Evolutionary conservation across 345 rosid species (phyloP).

Genomic region (Citrus trifoliata): DNA sequence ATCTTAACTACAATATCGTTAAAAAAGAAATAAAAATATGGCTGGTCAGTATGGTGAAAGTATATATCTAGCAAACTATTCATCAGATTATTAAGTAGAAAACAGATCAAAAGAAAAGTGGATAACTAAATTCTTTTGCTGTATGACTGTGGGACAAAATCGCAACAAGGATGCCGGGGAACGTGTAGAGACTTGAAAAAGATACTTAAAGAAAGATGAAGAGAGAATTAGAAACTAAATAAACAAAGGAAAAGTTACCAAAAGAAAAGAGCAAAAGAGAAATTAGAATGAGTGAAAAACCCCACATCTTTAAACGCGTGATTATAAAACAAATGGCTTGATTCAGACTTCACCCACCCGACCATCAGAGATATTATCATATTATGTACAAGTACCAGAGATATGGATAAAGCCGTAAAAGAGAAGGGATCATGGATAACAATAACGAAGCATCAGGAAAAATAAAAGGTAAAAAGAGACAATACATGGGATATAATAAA

Average conservation of each 20-base stretch:
- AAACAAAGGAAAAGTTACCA: neutral
- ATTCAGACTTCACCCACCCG: neutral
- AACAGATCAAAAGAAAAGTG: neutral
- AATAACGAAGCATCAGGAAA: neutral
- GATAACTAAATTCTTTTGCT: neutral
- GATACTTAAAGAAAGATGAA: neutral
- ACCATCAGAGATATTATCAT: too few species aligned
- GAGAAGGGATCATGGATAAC: neutral
- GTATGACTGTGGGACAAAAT: neutral
- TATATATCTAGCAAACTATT: neutral
- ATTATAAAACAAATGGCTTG: slow-evolving; percentile 22
- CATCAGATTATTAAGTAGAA: neutral
- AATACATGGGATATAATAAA: neutral
- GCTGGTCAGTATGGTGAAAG: neutral
- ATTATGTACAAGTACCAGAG: neutral
- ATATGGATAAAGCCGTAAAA: neutral
- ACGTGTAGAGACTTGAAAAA: neutral
- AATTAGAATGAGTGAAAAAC: slow-evolving; percentile 9
- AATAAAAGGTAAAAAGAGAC: neutral
- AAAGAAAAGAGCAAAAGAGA: neutral
- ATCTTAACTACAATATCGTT: neutral
- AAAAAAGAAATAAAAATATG: neutral
- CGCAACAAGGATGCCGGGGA: neutral
- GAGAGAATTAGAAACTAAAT: neutral
- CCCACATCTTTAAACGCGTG: slow-evolving; percentile 43